Conservation (phyloP, 441 rosid species). For the Bruguiera hainesii region DNA sequence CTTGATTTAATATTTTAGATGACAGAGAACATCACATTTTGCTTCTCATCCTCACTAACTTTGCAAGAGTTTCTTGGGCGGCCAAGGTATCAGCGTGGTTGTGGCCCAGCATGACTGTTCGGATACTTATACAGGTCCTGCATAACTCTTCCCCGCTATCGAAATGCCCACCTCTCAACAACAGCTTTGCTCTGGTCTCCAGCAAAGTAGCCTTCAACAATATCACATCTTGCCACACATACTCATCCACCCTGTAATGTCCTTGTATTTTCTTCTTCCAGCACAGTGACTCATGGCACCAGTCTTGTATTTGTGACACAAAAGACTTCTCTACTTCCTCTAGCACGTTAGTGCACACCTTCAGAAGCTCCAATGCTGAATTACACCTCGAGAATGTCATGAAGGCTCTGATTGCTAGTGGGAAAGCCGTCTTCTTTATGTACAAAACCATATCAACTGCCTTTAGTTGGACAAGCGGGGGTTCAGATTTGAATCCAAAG, state of each 20-base stretch:
- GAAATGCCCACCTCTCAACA: constrained; percentile 82
- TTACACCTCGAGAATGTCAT: constrained; percentile 80
- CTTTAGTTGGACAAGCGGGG: constrained; percentile 72
- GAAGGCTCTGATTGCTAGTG: constrained; percentile 81
- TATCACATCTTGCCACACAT: constrained; percentile 92
- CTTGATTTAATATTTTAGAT: not conserved
- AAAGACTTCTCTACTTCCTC: constrained; percentile 94
- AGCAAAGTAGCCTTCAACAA: constrained; percentile 71
- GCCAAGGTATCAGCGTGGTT: constrained; percentile 77
- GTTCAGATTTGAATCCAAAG: constrained; percentile 85
- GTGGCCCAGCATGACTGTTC: constrained; percentile 93
- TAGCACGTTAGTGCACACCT: constrained; percentile 80
- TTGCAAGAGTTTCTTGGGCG: constrained; percentile 90
- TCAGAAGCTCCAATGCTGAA: constrained; percentile 78
- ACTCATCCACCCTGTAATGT: constrained; percentile 63
- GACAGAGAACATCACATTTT: constrained; percentile 44
- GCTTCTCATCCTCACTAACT: constrained; percentile 87
- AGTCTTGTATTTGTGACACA: constrained; percentile 79
- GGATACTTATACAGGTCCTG: constrained; percentile 81
- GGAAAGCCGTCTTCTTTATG: constrained; percentile 80
- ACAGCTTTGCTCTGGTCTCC: constrained; percentile 86
- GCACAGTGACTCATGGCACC: constrained; percentile 79
- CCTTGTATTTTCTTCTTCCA: constrained; percentile 71
- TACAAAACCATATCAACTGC: constrained; percentile 72
- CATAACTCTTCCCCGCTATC: constrained; percentile 86